Conservation (phyloP, 176 grass and related monocot genomes). For the Metroxylon sagu region DNA sequence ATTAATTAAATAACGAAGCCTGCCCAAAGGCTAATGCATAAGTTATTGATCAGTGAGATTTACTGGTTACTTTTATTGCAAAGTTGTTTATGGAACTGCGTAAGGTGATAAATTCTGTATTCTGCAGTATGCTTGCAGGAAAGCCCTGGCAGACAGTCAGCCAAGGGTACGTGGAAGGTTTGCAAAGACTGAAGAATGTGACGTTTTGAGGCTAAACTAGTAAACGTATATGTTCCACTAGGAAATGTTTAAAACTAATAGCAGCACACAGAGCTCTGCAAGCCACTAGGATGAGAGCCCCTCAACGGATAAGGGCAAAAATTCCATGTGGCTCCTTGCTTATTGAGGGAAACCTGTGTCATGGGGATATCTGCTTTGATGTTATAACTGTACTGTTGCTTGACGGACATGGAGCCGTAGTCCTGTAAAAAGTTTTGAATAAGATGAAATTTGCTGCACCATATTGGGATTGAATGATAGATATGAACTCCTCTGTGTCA, state of each 20-base stretch:
- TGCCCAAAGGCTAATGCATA: too few relatives aligned
- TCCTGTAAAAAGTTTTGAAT: conserved; percentile 54
- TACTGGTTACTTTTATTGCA: too few relatives aligned
- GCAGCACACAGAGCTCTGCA: conserved; percentile 8
- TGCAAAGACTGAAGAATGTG: conserved; percentile 78
- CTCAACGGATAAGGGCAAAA: neutral
- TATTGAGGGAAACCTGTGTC: neutral
- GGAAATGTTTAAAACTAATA: conserved; percentile 16
- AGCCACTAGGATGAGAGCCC: neutral
- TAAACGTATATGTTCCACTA: conserved; percentile 1
- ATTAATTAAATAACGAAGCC: too few relatives aligned
- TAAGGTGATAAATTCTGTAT: neutral
- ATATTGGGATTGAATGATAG: neutral
- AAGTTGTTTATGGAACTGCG: too few relatives aligned
- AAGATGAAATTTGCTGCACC: conserved; percentile 34
- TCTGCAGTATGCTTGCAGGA: conserved; percentile 86
- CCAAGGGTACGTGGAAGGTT: conserved; percentile 95
- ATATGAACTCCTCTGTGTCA: neutral
- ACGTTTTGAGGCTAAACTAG: conserved; percentile 41
- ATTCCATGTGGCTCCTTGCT: neutral
- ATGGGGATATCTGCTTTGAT: neutral
- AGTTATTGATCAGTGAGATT: too few relatives aligned
- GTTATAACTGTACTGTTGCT: conserved; percentile 27
- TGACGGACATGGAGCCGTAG: conserved; percentile 27
- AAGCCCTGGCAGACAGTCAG: conserved; percentile 96